Evolutionary conservation across 352 stramenopile genomes (phyloP).

Genomic region (Globisporangium canariense): DNA sequence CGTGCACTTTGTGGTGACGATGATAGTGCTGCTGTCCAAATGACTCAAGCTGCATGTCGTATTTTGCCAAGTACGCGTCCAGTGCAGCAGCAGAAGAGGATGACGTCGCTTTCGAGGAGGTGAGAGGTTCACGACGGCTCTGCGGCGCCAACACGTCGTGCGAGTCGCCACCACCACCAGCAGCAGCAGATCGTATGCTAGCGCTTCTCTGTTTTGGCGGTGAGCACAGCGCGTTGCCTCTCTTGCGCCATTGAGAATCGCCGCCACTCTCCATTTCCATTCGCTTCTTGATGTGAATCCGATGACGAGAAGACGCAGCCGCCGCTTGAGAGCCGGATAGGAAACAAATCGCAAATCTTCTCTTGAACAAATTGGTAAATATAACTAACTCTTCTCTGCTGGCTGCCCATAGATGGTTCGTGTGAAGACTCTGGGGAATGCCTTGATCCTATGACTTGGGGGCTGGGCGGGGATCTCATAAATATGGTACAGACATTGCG

Average conservation of each 20-base stretch:
- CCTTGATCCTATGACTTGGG: not conserved
- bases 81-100: not conserved
- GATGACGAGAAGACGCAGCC: not conserved
- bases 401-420: not conserved
- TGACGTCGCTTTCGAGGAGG: not conserved
- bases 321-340: not conserved
- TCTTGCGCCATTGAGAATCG: not conserved
- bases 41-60: not conserved
- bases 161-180: not conserved
- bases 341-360: not conserved
- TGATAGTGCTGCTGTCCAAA: not conserved
- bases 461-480: conserved; percentile 2
- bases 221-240: not conserved
- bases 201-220: too few species aligned
- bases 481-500: conserved; percentile 14
- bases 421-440: not conserved
- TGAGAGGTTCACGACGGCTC: not conserved
- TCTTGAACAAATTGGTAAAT: conserved; percentile 1
- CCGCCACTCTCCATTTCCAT: not conserved
- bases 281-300: not conserved
- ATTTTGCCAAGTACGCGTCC: conserved; percentile 8
- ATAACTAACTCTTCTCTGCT: not conserved
- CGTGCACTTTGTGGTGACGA: not conserved
- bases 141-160: not conserved
- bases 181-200: not conserved